phyloP scores from a whole-genome alignment of 192 early-diverging fungal genomes.

The Backusella tuberculispora region DNA sequence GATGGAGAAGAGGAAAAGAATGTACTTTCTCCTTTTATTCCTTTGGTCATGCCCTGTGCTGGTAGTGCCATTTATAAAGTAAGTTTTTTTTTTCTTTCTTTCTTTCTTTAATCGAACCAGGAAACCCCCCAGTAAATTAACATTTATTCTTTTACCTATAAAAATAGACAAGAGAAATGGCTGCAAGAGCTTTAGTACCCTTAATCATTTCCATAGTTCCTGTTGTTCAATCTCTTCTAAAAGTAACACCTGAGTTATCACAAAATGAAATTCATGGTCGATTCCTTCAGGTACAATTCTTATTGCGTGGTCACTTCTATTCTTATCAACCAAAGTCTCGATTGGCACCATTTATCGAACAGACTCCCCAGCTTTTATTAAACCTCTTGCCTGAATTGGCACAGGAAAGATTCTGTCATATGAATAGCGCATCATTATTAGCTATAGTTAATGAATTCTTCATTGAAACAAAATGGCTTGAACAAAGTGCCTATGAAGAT shows the following conservation, averaged over 20 bases:
- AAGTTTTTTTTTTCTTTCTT: not conserved
- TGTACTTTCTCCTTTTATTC: constrained; percentile 51
- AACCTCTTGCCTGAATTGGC: constrained; percentile 41
- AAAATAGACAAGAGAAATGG: constrained; percentile 82
- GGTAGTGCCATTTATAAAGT: constrained; percentile 61
- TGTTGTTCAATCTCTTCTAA: constrained; percentile 54
- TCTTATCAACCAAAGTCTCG: constrained; percentile 45
- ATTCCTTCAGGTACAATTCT: constrained; percentile 71
- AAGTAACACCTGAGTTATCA: constrained; percentile 41
- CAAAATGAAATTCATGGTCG: constrained; percentile 81
- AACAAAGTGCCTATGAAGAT: constrained; percentile 20
- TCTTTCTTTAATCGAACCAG: not conserved
- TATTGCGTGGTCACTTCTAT: constrained; percentile 68
- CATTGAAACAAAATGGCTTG: constrained; percentile 44
- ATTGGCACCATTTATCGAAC: constrained; percentile 41
- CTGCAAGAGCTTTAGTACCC: constrained; percentile 78
- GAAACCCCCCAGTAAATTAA: not conserved
- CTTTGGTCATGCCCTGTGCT: constrained; percentile 56
- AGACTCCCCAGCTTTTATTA: constrained; percentile 45
- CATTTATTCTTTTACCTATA: constrained; percentile 32
- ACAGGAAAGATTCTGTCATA: constrained; percentile 45
- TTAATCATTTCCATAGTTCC: constrained; percentile 65
- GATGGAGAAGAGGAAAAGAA: constrained; percentile 45
- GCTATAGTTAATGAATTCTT: constrained; percentile 56
- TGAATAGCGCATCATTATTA: constrained; percentile 55